A percentile compares a stretch with the other conserved stretches of the same genome.
Evolutionary conservation across 2,329 filamentous ascomycete species (phyloP).

Genomic region (Mycocentrospora acerina): DNA sequence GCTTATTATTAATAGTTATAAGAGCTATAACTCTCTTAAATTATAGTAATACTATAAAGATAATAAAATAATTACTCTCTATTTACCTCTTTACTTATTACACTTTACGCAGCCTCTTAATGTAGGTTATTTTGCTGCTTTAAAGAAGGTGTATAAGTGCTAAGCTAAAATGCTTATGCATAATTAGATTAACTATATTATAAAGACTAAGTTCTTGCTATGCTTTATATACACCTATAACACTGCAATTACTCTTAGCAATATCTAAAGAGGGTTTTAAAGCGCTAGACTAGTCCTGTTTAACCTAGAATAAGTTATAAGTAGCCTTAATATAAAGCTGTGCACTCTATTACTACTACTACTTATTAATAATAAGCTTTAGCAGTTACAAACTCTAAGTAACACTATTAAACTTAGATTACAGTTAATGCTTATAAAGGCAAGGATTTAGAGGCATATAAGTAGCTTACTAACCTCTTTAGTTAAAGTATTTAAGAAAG

Average conservation of each 20-base stretch:
- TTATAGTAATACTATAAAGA: slow-evolving; percentile 12
- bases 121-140: slow-evolving; percentile 10
- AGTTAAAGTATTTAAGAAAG: no score
- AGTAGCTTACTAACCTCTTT: no score
- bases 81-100: slow-evolving; percentile 6
- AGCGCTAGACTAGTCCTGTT: slow-evolving; percentile 37
- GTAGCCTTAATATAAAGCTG: slow-evolving; percentile 27
- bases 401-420: slow-evolving; percentile 13
- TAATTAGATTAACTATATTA: slow-evolving; percentile 32
- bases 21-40: slow-evolving; percentile 7
- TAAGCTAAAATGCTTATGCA: slow-evolving; percentile 21
- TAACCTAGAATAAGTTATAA: no score
- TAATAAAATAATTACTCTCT: slow-evolving; percentile 13
- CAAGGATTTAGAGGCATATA: no score
- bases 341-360: slow-evolving; percentile 12
- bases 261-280: slow-evolving; percentile 32
- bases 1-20: slow-evolving; percentile 10
- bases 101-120: slow-evolving; percentile 10
- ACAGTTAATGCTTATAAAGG: slow-evolving; percentile 13
- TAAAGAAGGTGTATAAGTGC: slow-evolving; percentile 11
- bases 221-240: slow-evolving; percentile 26
- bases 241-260: slow-evolving; percentile 25
- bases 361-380: slow-evolving; percentile 7
- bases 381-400: slow-evolving; percentile 16
- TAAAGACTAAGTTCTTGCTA: slow-evolving; percentile 12